Conservation (phyloP, 345 rosid species). For the Eucalyptus tenuipes region DNA sequence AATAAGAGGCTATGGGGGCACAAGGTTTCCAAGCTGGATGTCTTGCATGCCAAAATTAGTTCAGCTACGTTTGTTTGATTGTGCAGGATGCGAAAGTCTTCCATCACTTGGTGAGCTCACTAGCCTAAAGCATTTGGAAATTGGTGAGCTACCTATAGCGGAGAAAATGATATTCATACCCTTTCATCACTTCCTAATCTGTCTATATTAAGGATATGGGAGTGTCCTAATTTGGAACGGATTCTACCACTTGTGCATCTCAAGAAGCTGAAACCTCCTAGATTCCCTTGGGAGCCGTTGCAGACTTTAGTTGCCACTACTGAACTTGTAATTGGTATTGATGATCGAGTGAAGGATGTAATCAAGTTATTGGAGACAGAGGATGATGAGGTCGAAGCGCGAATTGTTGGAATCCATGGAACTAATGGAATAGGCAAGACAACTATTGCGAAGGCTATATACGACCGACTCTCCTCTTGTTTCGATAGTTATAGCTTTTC, state of each 20-base stretch:
- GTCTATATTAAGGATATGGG: rapidly evolving
- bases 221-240: rapidly evolving
- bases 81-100: neutral
- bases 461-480: neutral
- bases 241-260: neutral
- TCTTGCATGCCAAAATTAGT: rapidly evolving
- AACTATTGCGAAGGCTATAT: neutral
- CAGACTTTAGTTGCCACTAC: neutral
- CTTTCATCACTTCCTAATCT: neutral
- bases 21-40: neutral
- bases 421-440: neutral
- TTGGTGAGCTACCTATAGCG: neutral
- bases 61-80: rapidly evolving
- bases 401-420: neutral
- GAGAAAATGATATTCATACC: neutral
- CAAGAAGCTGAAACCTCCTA: neutral
- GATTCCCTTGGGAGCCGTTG: neutral
- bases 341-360: neutral
- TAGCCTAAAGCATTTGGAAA: neutral
- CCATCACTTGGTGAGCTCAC: neutral
- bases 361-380: neutral
- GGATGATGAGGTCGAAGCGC: rapidly evolving
- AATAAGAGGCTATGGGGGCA: rapidly evolving
- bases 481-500: no score
- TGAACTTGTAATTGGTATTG: neutral